Evolutionary conservation across 139 green algal species (phyloP).

Genomic region (Chlamydomonas urium): DNA sequence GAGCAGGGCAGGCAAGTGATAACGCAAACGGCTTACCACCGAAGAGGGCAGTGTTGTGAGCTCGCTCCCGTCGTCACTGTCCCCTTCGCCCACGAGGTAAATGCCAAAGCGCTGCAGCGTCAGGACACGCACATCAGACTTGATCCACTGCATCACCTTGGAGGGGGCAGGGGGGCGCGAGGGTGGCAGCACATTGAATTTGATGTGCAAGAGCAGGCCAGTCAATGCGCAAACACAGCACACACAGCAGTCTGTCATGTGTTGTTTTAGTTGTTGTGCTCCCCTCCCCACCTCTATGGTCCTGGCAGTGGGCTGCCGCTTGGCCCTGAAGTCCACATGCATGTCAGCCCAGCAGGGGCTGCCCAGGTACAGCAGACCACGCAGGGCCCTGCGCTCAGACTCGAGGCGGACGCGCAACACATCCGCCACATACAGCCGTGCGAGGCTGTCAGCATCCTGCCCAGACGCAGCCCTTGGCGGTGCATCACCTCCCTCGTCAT

Average conservation of each 20-base stretch:
- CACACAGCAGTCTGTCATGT: too few relatives aligned
- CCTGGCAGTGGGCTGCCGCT: conserved; percentile 2
- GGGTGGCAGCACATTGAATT: too few relatives aligned
- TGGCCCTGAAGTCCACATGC: conserved; percentile 1
- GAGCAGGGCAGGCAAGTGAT: too few relatives aligned
- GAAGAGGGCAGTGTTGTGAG: too few relatives aligned
- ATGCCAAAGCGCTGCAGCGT: conserved; percentile 1
- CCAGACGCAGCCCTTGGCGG: too few relatives aligned
- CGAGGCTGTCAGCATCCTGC: too few relatives aligned
- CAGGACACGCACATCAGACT: neutral
- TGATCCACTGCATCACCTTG: conserved; percentile 16
- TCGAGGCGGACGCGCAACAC: neutral
- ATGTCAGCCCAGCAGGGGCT: neutral
- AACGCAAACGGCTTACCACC: too few relatives aligned
- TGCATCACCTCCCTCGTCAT: too few relatives aligned
- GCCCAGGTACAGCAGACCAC: conserved; percentile 6
- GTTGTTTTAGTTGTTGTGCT: too few relatives aligned
- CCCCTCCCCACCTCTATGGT: conserved; percentile 5
- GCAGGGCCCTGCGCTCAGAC: neutral
- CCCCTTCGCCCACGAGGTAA: conserved; percentile 4
- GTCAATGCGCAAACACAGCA: too few relatives aligned
- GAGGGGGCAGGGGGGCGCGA: neutral
- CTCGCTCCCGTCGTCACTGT: too few relatives aligned
- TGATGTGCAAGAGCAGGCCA: too few relatives aligned
- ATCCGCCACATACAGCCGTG: neutral